These are phyloP conservation scores for Arachis stenosperma DNA, from an alignment of 306 rosid genomes.

Conservation along the genomic window DNA sequence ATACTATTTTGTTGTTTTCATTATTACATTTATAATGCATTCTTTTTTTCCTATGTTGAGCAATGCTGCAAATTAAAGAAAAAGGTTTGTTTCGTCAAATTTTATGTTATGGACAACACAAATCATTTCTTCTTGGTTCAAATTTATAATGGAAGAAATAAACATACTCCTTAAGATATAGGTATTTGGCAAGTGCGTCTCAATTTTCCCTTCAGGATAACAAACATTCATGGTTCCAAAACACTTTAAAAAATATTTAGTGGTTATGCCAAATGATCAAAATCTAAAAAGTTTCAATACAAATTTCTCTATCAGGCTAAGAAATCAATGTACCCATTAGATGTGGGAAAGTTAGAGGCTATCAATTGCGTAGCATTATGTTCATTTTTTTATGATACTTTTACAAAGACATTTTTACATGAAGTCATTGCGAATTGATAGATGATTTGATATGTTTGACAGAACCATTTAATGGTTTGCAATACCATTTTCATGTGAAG, in stretches of 20 bases:
- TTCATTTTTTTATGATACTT: too few species aligned
- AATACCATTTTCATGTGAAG: too few species aligned
- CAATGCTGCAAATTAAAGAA: neutral
- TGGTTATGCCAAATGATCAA: conserved; percentile 8
- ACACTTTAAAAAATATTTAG: neutral
- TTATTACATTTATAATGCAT: conserved; percentile 26
- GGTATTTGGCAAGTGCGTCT: conserved; percentile 1
- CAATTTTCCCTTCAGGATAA: conserved; percentile 6
- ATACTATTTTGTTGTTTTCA: neutral
- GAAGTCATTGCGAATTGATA: too few species aligned
- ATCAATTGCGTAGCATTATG: too few species aligned
- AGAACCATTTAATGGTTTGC: too few species aligned
- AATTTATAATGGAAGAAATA: conserved; percentile 25
- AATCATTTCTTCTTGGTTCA: neutral
- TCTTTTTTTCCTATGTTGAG: neutral
- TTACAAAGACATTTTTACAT: too few species aligned
- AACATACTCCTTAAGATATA: neutral
- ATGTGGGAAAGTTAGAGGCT: neutral
- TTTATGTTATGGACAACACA: neutral
- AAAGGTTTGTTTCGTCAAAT: neutral
- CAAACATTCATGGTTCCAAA: neutral
- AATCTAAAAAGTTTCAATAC: neutral
- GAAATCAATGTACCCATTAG: neutral
- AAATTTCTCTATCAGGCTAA: neutral
- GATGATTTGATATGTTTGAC: too few species aligned